Percentiles rank a stretch among this genome's conserved stretches.
phyloP scores from a whole-genome alignment of 2,329 filamentous ascomycete species.

The Fusarium camptoceras region DNA sequence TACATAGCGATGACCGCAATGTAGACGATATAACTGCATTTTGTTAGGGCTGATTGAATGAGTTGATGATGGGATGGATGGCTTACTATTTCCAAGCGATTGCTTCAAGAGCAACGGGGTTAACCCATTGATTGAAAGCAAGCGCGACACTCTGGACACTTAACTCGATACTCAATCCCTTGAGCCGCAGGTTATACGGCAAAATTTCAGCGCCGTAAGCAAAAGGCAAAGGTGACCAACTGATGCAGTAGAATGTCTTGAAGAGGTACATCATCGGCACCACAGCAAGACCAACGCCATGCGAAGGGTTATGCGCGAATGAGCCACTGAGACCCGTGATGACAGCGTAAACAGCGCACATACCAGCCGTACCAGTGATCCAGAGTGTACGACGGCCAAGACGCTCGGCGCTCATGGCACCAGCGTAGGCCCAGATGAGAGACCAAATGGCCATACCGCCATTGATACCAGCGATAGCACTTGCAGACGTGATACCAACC shows the following conservation, averaged over 20 bases:
- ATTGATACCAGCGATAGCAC: constrained; percentile 29
- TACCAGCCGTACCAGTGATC: constrained; percentile 22
- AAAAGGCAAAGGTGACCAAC: constrained; percentile 44
- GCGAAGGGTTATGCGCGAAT: constrained; percentile 22
- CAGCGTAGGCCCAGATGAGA: constrained; percentile 20
- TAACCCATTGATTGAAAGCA: constrained; percentile 43
- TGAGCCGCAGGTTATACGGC: constrained; percentile 44
- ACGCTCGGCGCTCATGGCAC: constrained; percentile 27
- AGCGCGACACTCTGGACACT: constrained; percentile 32
- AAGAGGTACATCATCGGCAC: constrained; percentile 34
- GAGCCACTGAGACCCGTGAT: constrained; percentile 14
- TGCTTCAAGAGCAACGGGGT: constrained; percentile 39
- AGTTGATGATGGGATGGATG: fast-evolving
- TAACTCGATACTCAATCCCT: constrained; percentile 40
- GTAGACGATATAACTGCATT: constrained; percentile 30
- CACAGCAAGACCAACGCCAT: constrained; percentile 23
- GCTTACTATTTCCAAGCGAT: constrained; percentile 42
- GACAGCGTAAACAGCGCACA: constrained; percentile 20
- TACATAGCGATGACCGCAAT: constrained; percentile 38
- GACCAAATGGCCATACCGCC: constrained; percentile 38
- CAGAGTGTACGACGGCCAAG: constrained; percentile 30
- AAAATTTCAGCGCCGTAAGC: constrained; percentile 46
- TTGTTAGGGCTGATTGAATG: neutral
- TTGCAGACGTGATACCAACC: constrained; percentile 24
- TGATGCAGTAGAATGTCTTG: constrained; percentile 41